Base-by-base conservation (phyloP, 2,329 filamentous ascomycete species). In the Iodosphaeria phyllophila region DNA sequence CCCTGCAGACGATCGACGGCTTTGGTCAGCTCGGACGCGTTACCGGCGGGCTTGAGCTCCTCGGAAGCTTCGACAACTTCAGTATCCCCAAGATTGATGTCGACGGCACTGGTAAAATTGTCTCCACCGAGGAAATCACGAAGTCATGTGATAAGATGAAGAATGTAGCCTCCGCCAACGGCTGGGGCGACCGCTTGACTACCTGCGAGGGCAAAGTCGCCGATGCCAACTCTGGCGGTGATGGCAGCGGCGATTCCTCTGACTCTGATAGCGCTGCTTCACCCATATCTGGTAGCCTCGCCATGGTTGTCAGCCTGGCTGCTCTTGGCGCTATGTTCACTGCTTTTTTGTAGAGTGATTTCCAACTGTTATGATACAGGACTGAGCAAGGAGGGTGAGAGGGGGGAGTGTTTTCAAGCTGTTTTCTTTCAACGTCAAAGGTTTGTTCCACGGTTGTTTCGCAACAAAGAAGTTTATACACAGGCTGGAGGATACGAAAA, bases 1-100 rank as follows among this genome's bases (percentile, higher is more conserved):
- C 60, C 28, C 64, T 93, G 17, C 39, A 52, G 28, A 47, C 56
- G 31, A 60, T 93, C 28, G 51, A 64, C 35, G 69, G 68, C 17
- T 77, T 95, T 54, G 61, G 64, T 32, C 46, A 58, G 35, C 65
- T 98, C 15, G 45, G 65, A 44, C 65, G 57, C 28, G 68, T 93
- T 30, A 65, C 60, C 35, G 86, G 84, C 55, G 82, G 80, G 41
- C 61, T 95, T 44, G 74, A 82, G 49, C 69, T 92, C 49, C 72
- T 73, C 40, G 89, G 89, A 42, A 76, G 71, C 58, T 91, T 93
- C 52, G 64, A 70, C 34, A 60, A 66, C 31, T 71, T 89, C 36
- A 45, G 60, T 18, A 64, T 93, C 27, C 74, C 78, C 31, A 45
- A 53, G 18, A 59, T 86, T 14, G 61, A 73, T 34, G 76, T 84